Evolutionary conservation across 2,329 filamentous ascomycete species (phyloP).

Genomic region (Madurella fahalii): DNA sequence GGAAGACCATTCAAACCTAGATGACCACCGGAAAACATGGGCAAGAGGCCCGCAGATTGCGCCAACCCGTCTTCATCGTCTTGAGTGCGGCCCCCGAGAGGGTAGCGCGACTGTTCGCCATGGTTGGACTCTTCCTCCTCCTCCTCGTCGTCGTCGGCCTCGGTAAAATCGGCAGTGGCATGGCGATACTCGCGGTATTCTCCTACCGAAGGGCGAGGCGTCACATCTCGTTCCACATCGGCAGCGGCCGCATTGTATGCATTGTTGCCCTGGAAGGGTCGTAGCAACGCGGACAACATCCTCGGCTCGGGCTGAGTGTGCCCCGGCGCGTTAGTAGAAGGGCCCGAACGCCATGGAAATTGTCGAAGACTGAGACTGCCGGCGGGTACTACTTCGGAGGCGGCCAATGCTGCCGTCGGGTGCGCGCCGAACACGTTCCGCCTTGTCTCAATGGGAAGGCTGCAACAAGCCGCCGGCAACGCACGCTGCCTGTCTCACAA

Average conservation of each 20-base stretch:
- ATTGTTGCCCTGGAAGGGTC: constrained; percentile 30
- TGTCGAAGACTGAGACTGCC: neutral
- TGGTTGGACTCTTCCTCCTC: constrained; percentile 35
- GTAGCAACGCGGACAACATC: constrained; percentile 33
- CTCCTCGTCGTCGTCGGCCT: constrained; percentile 54
- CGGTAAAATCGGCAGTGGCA: constrained; percentile 62
- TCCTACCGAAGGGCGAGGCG: constrained; percentile 25
- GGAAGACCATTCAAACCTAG: constrained; percentile 52
- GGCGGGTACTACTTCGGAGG: neutral
- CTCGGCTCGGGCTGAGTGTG: constrained; percentile 23
- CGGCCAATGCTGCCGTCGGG: constrained; percentile 1
- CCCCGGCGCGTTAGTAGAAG: constrained; percentile 22
- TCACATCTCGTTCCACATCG: constrained; percentile 18
- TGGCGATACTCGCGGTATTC: constrained; percentile 42
- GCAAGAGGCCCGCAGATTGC: constrained; percentile 46
- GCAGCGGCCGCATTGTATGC: constrained; percentile 21
- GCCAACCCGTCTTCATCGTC: constrained; percentile 33
- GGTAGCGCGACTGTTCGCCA: constrained; percentile 30
- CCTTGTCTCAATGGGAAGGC: neutral
- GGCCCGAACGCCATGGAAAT: constrained; percentile 24
- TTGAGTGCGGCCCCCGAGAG: constrained; percentile 31
- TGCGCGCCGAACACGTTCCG: neutral
- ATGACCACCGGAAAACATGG: constrained; percentile 75
- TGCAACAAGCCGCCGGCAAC: neutral
- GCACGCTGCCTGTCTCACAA: neutral